phyloP scores from a whole-genome alignment of 2,329 filamentous ascomycete genomes.

The Ophiostoma himal-ulmi region DNA sequence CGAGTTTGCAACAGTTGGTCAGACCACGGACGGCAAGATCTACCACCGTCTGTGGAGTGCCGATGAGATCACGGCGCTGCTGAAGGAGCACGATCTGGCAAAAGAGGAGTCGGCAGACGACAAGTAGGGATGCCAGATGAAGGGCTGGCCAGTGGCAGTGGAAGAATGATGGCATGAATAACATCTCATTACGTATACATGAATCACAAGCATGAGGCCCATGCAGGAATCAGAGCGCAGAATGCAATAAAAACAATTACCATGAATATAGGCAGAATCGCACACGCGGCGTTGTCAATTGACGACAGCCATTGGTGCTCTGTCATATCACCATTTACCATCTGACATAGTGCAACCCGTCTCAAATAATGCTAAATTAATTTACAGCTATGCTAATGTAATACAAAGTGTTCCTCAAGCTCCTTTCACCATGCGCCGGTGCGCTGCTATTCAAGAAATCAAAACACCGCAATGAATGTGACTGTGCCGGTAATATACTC shows the following conservation, averaged over 20 bases:
- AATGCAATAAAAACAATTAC: background rate
- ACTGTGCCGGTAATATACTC: background rate
- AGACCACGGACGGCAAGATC: conserved; percentile 90
- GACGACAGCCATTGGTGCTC: background rate
- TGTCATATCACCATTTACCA: too few relatives aligned
- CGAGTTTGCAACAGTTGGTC: conserved; percentile 96
- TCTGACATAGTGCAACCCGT: too few relatives aligned
- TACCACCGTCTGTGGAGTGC: conserved; percentile 97
- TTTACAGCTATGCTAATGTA: too few relatives aligned
- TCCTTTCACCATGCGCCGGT: too few relatives aligned
- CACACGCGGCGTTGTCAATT: background rate
- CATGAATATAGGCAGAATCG: background rate
- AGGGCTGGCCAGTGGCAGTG: background rate
- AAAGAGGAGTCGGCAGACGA: conserved; percentile 73
- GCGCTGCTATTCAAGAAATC: too few relatives aligned
- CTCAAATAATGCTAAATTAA: too few relatives aligned
- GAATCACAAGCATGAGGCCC: background rate
- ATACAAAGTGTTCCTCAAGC: too few relatives aligned
- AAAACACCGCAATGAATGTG: too few relatives aligned
- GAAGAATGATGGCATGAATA: background rate
- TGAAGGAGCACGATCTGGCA: conserved; percentile 92
- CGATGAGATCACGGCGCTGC: conserved; percentile 87
- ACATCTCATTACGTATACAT: background rate
- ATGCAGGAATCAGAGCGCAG: background rate
- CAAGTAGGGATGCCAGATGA: conserved; percentile 39